These are phyloP conservation scores for Ceratopteris richardii DNA, from an alignment of 75 land plant genomes.

Conservation along the genomic window DNA sequence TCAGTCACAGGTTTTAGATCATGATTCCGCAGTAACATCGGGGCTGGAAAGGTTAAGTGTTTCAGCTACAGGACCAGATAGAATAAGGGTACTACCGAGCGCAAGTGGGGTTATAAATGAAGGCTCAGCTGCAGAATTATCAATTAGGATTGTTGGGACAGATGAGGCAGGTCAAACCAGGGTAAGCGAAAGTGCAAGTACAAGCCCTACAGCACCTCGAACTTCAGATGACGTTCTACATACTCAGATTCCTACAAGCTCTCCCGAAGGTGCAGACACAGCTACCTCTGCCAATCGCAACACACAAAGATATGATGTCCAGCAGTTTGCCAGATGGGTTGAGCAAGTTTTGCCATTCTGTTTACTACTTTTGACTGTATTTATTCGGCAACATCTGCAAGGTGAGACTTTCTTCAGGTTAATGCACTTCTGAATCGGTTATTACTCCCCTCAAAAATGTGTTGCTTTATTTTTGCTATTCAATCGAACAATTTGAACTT, in stretches of 20 bases:
- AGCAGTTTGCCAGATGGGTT: constrained; percentile 77
- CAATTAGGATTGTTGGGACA: constrained; percentile 69
- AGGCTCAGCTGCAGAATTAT: constrained; percentile 48
- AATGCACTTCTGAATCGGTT: not conserved
- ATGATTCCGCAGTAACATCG: not conserved
- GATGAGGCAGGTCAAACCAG: constrained; percentile 44
- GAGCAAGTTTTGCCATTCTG: constrained; percentile 87
- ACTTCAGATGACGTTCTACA: too few relatives aligned
- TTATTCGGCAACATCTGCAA: constrained; percentile 83
- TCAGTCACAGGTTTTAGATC: not conserved
- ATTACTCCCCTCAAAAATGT: not conserved
- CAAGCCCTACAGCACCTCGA: constrained; percentile 1
- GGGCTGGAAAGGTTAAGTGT: not conserved
- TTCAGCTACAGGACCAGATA: not conserved
- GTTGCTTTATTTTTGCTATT: not conserved
- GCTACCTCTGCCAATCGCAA: not conserved
- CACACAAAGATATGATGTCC: constrained; percentile 80
- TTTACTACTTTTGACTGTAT: constrained; percentile 69
- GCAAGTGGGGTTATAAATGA: constrained; percentile 17
- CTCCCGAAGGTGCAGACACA: not conserved
- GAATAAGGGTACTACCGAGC: not conserved
- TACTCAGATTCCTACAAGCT: not conserved
- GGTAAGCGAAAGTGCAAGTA: constrained; percentile 6
- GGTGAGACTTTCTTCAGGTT: constrained; percentile 28
- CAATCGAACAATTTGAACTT: not conserved